Evolutionary conservation across 257 asterid genomes (phyloP).

Genomic region (Rubia yunnanensis): DNA sequence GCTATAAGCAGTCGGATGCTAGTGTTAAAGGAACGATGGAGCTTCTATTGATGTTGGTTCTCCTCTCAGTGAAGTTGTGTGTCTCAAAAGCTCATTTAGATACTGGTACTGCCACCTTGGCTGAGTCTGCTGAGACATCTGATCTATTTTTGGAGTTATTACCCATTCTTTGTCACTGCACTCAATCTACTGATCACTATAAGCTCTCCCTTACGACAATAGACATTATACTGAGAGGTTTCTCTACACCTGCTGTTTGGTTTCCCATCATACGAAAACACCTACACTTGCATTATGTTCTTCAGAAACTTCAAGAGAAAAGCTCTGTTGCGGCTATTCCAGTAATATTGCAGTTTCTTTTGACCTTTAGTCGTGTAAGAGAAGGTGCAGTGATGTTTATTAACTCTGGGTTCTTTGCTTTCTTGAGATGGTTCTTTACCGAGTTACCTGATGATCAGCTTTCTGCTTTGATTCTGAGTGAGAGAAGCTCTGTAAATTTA

Average conservation of each 20-base stretch:
- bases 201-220: slow-evolving; percentile 56
- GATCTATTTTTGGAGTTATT: slow-evolving; percentile 53
- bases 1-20: slow-evolving; percentile 32
- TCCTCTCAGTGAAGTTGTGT: slow-evolving; percentile 39
- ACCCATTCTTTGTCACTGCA: slow-evolving; percentile 70
- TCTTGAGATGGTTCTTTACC: slow-evolving; percentile 43
- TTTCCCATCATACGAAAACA: slow-evolving; percentile 65
- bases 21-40: slow-evolving; percentile 34
- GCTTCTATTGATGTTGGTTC: slow-evolving; percentile 56
- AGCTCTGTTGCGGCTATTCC: slow-evolving; percentile 26
- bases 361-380: slow-evolving; percentile 68
- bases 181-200: slow-evolving; percentile 45
- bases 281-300: slow-evolving; percentile 49
- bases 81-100: slow-evolving; percentile 23
- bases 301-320: slow-evolving; percentile 61
- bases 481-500: slow-evolving; percentile 27
- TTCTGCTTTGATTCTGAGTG: slow-evolving; percentile 35
- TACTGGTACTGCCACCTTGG: slow-evolving; percentile 17
- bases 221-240: slow-evolving; percentile 55
- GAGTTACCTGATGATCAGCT: slow-evolving; percentile 42
- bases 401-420: slow-evolving; percentile 62
- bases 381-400: slow-evolving; percentile 82
- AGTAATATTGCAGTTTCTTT: slow-evolving; percentile 55
- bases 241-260: slow-evolving; percentile 65
- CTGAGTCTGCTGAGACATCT: slow-evolving; percentile 46